These are phyloP conservation scores for Pseudogymnoascus sp. DNA, from an alignment of 2,329 filamentous ascomycete genomes.

Conservation along the genomic window DNA sequence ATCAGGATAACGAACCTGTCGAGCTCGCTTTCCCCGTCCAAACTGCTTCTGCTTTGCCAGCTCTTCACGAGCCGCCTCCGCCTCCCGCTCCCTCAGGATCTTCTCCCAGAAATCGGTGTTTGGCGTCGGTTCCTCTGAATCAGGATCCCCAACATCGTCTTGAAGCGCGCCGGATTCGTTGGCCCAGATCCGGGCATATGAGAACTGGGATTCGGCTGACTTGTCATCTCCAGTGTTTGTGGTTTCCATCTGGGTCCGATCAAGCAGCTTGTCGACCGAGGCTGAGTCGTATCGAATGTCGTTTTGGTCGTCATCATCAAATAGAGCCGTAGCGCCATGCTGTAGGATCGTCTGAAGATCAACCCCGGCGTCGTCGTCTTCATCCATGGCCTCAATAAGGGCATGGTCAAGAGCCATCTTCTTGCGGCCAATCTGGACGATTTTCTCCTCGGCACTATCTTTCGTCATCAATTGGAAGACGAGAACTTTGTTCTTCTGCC, in stretches of 20 bases:
- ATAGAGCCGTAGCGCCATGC: slow-evolving; percentile 79
- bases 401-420: slow-evolving; percentile 96
- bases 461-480: slow-evolving; percentile 94
- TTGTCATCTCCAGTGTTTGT: slow-evolving; percentile 55
- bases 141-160: slow-evolving; percentile 48
- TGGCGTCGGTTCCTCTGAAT: slow-evolving; percentile 45
- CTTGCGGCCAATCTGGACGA: slow-evolving; percentile 88
- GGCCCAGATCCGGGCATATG: slow-evolving; percentile 84
- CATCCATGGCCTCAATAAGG: slow-evolving; percentile 84
- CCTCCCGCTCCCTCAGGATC: slow-evolving; percentile 77
- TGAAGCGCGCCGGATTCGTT: slow-evolving; percentile 66
- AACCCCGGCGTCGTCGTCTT: slow-evolving; percentile 67
- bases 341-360: slow-evolving; percentile 83
- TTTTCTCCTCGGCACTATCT: slow-evolving; percentile 84
- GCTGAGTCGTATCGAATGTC: slow-evolving; percentile 75
- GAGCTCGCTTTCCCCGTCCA: slow-evolving; percentile 67
- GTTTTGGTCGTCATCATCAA: slow-evolving; percentile 63
- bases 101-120: slow-evolving; percentile 78
- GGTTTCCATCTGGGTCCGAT: slow-evolving; percentile 73
- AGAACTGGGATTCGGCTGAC: slow-evolving; percentile 71
- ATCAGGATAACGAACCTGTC: slow-evolving; percentile 21
- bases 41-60: slow-evolving; percentile 64
- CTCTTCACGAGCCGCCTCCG: slow-evolving; percentile 64
- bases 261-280: slow-evolving; percentile 83
- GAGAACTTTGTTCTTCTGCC: slow-evolving; percentile 90